Conservation (phyloP, 1,139 yeast species). For the Magnusiomyces paraingens region DNA sequence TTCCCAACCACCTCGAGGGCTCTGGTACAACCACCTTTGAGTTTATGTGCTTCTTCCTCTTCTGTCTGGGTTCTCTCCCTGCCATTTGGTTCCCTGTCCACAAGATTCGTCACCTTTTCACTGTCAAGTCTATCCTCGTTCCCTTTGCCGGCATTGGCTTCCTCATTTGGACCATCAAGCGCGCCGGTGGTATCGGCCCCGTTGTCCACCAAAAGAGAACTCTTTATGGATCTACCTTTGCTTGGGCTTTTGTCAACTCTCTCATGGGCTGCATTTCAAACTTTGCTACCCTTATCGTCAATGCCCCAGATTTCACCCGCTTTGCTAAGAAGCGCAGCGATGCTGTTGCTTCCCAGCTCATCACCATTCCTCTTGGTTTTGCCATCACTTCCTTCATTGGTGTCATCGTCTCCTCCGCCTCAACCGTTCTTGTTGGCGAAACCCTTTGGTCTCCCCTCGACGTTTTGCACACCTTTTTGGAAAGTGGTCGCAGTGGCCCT, state of each 20-base stretch:
- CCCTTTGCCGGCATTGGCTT: slow-evolving; percentile 79
- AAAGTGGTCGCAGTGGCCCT: slow-evolving; percentile 56
- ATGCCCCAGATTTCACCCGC: slow-evolving; percentile 87
- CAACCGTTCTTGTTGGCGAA: slow-evolving; percentile 59
- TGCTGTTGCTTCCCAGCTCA: slow-evolving; percentile 47
- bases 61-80: slow-evolving; percentile 72
- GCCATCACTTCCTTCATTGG: slow-evolving; percentile 81
- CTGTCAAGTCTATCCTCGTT: slow-evolving; percentile 66
- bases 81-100: slow-evolving; percentile 79
- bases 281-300: slow-evolving; percentile 79
- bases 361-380: slow-evolving; percentile 71
- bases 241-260: slow-evolving; percentile 79
- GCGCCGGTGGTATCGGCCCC: slow-evolving; percentile 70
- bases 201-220: slow-evolving; percentile 48
- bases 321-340: slow-evolving; percentile 54
- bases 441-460: slow-evolving; percentile 85
- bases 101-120: slow-evolving; percentile 70
- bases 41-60: slow-evolving; percentile 67
- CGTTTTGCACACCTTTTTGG: slow-evolving; percentile 59
- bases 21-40: slow-evolving; percentile 58
- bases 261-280: slow-evolving; percentile 76
- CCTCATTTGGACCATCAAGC: slow-evolving; percentile 71
- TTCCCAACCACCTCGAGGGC: slow-evolving; percentile 42
- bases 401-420: slow-evolving; percentile 78
- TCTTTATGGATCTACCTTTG: slow-evolving; percentile 52